A percentile compares a stretch with the other conserved stretches of the same genome.
Conservation (phyloP, 352 stramenopile genomes). For the Pythium sp. region DNA sequence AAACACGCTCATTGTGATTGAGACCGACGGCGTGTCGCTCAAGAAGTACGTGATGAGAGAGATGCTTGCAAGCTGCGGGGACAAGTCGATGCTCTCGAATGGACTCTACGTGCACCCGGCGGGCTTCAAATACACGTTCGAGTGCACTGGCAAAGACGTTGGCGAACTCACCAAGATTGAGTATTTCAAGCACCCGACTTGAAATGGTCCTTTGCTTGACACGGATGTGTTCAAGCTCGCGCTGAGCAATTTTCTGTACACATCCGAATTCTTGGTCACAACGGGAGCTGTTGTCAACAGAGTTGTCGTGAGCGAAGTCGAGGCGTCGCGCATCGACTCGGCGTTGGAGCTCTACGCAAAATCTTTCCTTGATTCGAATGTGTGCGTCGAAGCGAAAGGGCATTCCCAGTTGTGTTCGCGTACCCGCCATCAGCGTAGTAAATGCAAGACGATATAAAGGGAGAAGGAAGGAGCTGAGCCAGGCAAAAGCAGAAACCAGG, state of each 20-base stretch:
- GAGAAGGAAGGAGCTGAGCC: not conserved
- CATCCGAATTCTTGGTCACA: conserved; percentile 22
- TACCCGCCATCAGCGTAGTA: not conserved
- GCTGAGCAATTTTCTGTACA: conserved; percentile 35
- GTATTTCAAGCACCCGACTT: conserved; percentile 30
- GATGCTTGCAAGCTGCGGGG: conserved; percentile 29
- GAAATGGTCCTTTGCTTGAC: conserved; percentile 9
- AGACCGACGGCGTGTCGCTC: conserved; percentile 34
- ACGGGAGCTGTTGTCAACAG: conserved; percentile 6
- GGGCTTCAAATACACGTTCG: conserved; percentile 43
- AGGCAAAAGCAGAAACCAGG: not conserved
- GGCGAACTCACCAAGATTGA: conserved; percentile 34
- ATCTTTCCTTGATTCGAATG: not conserved
- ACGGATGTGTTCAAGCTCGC: conserved; percentile 10
- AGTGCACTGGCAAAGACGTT: conserved; percentile 23
- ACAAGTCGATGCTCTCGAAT: conserved; percentile 27
- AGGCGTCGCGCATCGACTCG: conserved; percentile 31
- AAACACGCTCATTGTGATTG: conserved; percentile 19
- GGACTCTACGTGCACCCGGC: conserved; percentile 37
- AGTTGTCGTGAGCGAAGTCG: conserved; percentile 56
- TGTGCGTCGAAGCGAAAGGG: not conserved
- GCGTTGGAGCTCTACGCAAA: conserved; percentile 2
- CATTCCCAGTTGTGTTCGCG: not conserved
- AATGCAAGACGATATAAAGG: not conserved
- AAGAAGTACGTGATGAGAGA: conserved; percentile 40